Percentiles rank a stretch among this genome's conserved stretches.
Conservation (phyloP, 805 yeast genomes). For the Schizosaccharomyces octosporus region DNA sequence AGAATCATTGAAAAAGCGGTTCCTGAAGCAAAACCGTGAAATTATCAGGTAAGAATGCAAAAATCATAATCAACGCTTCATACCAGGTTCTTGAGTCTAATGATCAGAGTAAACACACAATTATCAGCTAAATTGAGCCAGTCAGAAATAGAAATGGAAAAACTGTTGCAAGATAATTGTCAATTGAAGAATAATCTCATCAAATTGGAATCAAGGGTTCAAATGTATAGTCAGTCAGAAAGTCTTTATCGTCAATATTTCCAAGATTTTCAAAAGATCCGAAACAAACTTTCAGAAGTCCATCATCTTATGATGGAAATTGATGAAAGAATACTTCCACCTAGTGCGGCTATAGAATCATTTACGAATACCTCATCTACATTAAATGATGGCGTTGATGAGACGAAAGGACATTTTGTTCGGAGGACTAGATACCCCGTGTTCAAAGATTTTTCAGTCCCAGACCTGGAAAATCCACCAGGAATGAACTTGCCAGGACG, state of each 20-base stretch:
- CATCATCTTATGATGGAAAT: neutral
- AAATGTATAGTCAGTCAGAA: neutral
- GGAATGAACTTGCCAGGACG: too few relatives aligned
- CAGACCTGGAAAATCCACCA: too few relatives aligned
- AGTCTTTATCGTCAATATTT: neutral
- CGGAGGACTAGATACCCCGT: too few relatives aligned
- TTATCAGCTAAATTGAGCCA: neutral
- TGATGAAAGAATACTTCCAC: neutral
- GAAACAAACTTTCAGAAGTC: neutral
- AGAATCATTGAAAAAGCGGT: neutral
- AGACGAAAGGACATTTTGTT: too few relatives aligned
- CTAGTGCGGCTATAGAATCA: too few relatives aligned
- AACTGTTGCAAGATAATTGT: neutral
- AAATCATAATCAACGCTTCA: too few relatives aligned
- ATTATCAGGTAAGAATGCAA: neutral
- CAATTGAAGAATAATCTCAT: neutral
- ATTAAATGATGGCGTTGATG: too few relatives aligned
- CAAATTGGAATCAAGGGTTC: neutral
- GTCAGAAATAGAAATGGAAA: neutral
- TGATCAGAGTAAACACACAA: neutral
- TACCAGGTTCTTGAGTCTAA: neutral
- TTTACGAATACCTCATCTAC: too few relatives aligned
- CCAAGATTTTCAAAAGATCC: neutral
- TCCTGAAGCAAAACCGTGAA: conserved; percentile 1
- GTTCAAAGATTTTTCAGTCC: too few relatives aligned